Evolutionary conservation across 2,329 filamentous ascomycete genomes (phyloP), one percentile per base, ranked within the genome.

Genomic region (Colletotrichum navitas): DNA sequence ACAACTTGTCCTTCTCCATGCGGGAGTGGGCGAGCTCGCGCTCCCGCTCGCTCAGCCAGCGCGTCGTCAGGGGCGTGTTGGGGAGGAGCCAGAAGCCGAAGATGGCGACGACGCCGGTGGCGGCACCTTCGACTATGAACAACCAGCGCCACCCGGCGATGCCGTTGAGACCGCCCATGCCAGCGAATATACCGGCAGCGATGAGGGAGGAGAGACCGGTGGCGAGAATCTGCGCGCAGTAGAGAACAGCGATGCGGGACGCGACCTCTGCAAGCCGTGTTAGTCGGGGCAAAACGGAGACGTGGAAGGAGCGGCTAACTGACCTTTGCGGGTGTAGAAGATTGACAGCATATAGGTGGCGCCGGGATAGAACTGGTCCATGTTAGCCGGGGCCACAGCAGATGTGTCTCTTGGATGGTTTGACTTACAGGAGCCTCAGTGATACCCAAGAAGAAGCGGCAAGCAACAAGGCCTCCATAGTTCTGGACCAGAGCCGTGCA

Each of bases 161-260:
- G 1, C 88, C 90, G 4, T 81, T 80, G 0, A 85, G 81, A 14
- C 88, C 85, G 67, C 90, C 84, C 71, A 92, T 85, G 41, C 88
- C 86, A 18, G 81, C 81, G 0, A 89, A 90, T 63, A 94, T 91
- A 4, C 90, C 87, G 1, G 88, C 89, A 2, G 88, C 87, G n/a
- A 91, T 83, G 29, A 91, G 81, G 1, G 90, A 91, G 0, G 90
- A 90, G 76, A 93, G 92, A 0, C 91, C 91, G 0, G 90, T 90
- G 1, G 89, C 90, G 8, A 93, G 85, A 21, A 93, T 82, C 5
- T 89, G 89, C 0, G 90, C 92, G 1, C 89, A 89, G 69, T 87
- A 83, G 0, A 83, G 83, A 8, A 91, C 83, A 11, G 89, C 88
- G 26, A 89, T 91, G 26, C 90, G 84, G 21, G 90, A 82, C 2